These are phyloP conservation scores for Colletotrichum truncatum DNA, from an alignment of 2,329 filamentous ascomycete genomes.

Conservation along the genomic window DNA sequence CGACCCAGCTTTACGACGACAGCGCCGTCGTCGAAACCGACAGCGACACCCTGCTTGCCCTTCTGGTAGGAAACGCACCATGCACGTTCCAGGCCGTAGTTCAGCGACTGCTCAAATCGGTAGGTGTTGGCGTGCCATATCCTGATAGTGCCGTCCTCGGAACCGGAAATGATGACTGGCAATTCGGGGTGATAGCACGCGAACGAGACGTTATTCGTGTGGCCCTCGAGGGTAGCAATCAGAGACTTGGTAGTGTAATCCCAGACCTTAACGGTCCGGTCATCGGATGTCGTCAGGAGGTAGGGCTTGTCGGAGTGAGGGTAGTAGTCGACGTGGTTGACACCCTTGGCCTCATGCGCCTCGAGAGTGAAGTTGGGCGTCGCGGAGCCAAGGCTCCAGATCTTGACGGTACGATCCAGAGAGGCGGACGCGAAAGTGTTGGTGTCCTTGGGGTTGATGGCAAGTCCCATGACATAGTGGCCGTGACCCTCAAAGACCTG, in stretches of 20 bases:
- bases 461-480: constrained; percentile 95
- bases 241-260: constrained; percentile 98
- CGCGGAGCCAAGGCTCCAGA: constrained; percentile 95
- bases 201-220: constrained; percentile 98
- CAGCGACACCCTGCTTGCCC: constrained; percentile 91
- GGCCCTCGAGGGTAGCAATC: constrained; percentile 95
- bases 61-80: constrained; percentile 98
- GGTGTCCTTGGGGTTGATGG: constrained; percentile 97
- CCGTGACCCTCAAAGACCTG: constrained; percentile 96
- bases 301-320: constrained; percentile 82
- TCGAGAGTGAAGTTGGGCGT: constrained; percentile 97
- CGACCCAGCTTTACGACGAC: constrained; percentile 98
- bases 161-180: constrained; percentile 96
- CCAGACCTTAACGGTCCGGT: constrained; percentile 87
- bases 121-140: constrained; percentile 99
- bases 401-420: constrained; percentile 95
- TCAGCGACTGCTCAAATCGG: constrained; percentile 92
- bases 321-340: constrained; percentile 96
- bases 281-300: constrained; percentile 94
- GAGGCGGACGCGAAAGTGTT: constrained; percentile 94
- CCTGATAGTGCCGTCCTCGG: constrained; percentile 96
- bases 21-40: constrained; percentile 97
- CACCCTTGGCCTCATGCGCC: constrained; percentile 95
- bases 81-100: constrained; percentile 93
- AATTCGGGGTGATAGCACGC: constrained; percentile 98